A percentile compares a stretch with the other conserved stretches of the same genome.
These are phyloP conservation scores for Sparassis latifolia DNA, from an alignment of 1,284 basidiomycete species.

Conservation along the genomic window DNA sequence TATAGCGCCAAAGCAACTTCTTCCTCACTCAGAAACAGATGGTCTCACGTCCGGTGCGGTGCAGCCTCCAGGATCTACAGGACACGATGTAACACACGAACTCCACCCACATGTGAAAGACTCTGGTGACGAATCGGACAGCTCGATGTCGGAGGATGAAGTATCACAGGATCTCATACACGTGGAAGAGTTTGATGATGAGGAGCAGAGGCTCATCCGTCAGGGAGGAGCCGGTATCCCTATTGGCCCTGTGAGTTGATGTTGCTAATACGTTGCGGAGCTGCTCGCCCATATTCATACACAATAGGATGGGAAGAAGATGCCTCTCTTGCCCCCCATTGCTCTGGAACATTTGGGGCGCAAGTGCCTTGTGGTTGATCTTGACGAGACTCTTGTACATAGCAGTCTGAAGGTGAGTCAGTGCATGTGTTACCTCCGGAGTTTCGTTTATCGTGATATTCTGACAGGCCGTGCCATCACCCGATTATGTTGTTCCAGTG, in stretches of 20 bases:
- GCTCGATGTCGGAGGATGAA: constrained; percentile 38
- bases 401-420: constrained; percentile 79
- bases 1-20: constrained; percentile 18
- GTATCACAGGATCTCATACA: constrained; percentile 37
- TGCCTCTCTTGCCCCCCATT: constrained; percentile 79
- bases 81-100: constrained; percentile 30
- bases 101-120: constrained; percentile 28
- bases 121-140: constrained; percentile 36
- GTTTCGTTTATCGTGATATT: neutral
- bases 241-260: constrained; percentile 56
- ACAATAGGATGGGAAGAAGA: constrained; percentile 73
- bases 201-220: constrained; percentile 75
- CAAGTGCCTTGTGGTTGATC: constrained; percentile 91
- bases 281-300: neutral
- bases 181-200: constrained; percentile 53
- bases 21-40: constrained; percentile 48
- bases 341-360: constrained; percentile 69
- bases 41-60: constrained; percentile 65
- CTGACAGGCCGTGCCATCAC: constrained; percentile 82
- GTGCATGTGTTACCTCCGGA: no score
- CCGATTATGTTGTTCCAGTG: constrained; percentile 97
- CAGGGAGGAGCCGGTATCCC: constrained; percentile 82
- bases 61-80: constrained; percentile 65
- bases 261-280: no score
- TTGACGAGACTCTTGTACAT: constrained; percentile 95